phyloP scores from a whole-genome alignment of 2,329 filamentous ascomycete species.

The Penicillium aurantiogriseum region DNA sequence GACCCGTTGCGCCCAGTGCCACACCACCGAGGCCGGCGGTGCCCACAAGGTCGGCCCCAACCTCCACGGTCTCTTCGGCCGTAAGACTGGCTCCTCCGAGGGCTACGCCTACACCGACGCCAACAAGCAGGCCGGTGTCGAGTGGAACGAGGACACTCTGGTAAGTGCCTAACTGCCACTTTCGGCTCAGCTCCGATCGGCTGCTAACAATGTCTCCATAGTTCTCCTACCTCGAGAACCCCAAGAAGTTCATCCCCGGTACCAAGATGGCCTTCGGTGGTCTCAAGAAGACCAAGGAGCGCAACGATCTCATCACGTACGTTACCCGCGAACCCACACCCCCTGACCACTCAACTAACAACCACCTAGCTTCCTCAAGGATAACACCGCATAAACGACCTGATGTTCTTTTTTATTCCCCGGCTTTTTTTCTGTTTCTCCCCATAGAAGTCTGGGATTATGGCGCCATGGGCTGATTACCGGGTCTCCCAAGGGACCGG shows the following conservation, averaged over 20 bases:
- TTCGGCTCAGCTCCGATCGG: neutral
- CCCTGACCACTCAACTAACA: constrained; percentile 15
- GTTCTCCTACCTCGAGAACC: constrained; percentile 99
- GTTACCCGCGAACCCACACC: constrained; percentile 38
- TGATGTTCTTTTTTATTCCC: constrained; percentile 21
- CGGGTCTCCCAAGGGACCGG: constrained; percentile 26
- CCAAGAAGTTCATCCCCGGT: constrained; percentile 99
- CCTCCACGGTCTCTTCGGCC: constrained; percentile 95
- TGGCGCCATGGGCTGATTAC: constrained; percentile 27
- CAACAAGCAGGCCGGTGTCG: constrained; percentile 96
- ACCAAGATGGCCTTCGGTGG: constrained; percentile 99
- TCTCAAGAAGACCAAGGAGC: constrained; percentile 99
- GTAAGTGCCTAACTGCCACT: constrained; percentile 50
- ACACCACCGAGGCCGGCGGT: constrained; percentile 86
- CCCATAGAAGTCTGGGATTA: constrained; percentile 23
- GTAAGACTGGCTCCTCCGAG: constrained; percentile 85
- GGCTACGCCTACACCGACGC: constrained; percentile 98
- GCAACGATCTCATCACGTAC: constrained; percentile 97
- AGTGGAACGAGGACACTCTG: constrained; percentile 82
- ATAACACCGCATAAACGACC: constrained; percentile 36
- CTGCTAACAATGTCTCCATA: constrained; percentile 38
- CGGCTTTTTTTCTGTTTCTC: constrained; percentile 9
- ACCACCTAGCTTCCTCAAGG: constrained; percentile 39
- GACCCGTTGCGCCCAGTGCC: constrained; percentile 97
- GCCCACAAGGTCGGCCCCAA: constrained; percentile 98